Evolutionary conservation across 495 filamentous ascomycete species (phyloP), one percentile per base, ranked within the genome.

Genomic region (Penicillium fimorum): DNA sequence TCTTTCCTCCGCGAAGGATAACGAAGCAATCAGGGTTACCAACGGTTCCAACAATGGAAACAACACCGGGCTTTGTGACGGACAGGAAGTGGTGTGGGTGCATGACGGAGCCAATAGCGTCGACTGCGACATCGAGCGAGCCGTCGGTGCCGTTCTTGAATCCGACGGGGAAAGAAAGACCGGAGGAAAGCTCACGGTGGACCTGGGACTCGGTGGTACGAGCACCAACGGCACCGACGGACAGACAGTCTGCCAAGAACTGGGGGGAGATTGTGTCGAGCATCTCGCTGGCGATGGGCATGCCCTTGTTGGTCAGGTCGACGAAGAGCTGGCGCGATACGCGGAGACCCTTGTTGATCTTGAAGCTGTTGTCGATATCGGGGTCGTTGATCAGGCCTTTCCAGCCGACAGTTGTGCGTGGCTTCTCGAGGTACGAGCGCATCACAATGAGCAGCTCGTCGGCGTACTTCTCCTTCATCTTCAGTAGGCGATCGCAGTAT

Each of bases 81-180:
- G 91, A 96, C 60, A 99, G 79, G 85, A 99, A 99, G 78, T 97
- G 95, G 65, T 99, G 95, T 20, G 91, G 90, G 61, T 96, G 89
- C 66, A 81, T 85, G 12, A 96, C 94, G 18, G 95, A 88, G 52
- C 92, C 93, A 73, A 97, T 97, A 45, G 95, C 95, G 76, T 99
- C 95, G 57, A 99, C 89, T 1, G 95, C 92, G 3, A 97, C 90
- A 55, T 87, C 84, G 37, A 97, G 74, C 1, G 87, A 87, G 18
- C 95, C 95, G 70, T 99, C 95, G 27, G 95, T 99, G 54, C 95
- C 95, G 71, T 99, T 99, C 82, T 99, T 99, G 85, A 99, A 99
- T 41, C 95, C 95, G 12, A 99, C 91, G 2, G 95, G 94, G 85
- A 97, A 99, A 50, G 87, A 92, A 20, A 97, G 75, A 62, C 95